These are phyloP conservation scores for Russula vinacea DNA, from an alignment of 768 basidiomycete species.

Conservation along the genomic window DNA sequence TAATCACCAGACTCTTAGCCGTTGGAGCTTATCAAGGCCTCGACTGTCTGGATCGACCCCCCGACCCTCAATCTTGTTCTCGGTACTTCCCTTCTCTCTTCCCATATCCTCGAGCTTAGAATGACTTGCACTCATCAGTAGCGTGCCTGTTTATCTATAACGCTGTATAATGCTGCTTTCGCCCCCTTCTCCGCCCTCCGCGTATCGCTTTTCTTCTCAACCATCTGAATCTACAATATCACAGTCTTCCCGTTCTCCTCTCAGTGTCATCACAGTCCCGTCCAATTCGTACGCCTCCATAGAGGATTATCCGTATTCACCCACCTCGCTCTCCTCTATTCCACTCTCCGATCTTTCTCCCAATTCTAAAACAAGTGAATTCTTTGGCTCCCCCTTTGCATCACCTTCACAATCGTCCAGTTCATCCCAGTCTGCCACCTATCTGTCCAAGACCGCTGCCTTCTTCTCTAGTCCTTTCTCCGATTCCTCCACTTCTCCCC, in stretches of 20 bases:
- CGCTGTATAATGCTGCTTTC: constrained; percentile 26
- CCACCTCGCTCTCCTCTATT: constrained; percentile 16
- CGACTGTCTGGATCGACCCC: not conserved
- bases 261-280: constrained; percentile 8
- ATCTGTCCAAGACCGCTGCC: constrained; percentile 27
- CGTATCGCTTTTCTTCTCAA: constrained; percentile 21
- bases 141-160: constrained; percentile 5
- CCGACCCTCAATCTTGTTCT: not conserved
- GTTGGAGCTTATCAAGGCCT: not conserved
- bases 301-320: constrained; percentile 17
- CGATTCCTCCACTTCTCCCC: constrained; percentile 15
- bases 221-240: constrained; percentile 4
- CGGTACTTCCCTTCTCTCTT: not conserved
- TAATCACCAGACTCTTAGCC: not conserved
- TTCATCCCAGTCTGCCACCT: constrained; percentile 11
- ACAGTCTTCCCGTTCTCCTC: constrained; percentile 12
- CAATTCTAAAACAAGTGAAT: constrained; percentile 28
- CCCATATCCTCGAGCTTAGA: not conserved
- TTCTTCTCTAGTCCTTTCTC: constrained; percentile 27
- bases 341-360: constrained; percentile 17
- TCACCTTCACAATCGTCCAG: constrained; percentile 10
- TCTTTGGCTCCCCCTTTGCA: constrained; percentile 25
- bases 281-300: constrained; percentile 7
- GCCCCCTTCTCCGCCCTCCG: constrained; percentile 21
- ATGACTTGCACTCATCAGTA: constrained; percentile 4